Evolutionary conservation across 1,284 basidiomycete genomes (phyloP).

Genomic region (Ustilago nuda): DNA sequence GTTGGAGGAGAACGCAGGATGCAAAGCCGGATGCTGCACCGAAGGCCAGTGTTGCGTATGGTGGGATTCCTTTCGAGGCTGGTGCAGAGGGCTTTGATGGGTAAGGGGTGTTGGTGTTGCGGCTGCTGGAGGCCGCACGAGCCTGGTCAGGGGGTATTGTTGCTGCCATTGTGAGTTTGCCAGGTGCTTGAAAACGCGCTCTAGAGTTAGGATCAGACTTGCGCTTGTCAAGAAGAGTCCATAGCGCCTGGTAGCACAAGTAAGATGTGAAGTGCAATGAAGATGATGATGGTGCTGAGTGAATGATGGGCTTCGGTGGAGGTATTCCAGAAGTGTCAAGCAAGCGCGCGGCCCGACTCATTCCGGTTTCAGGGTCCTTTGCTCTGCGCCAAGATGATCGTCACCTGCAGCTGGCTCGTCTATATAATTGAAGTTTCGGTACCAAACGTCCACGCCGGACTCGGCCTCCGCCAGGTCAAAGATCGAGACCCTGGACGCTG

Average conservation of each 20-base stretch:
- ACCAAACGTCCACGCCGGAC: too few relatives aligned
- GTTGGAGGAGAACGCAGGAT: constrained; percentile 66
- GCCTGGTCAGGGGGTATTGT: constrained; percentile 2
- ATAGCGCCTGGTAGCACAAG: background rate
- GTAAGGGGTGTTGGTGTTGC: background rate
- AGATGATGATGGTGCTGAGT: background rate
- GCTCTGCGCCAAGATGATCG: constrained; percentile 20
- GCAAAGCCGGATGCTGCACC: constrained; percentile 64
- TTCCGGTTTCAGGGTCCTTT: constrained; percentile 28
- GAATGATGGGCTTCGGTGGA: constrained; percentile 7
- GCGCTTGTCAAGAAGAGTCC: background rate
- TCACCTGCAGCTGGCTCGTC: constrained; percentile 12
- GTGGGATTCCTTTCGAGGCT: constrained; percentile 35
- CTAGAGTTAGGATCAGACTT: background rate
- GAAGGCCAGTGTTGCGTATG: constrained; percentile 61
- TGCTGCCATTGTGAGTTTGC: background rate
- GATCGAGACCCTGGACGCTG: too few relatives aligned
- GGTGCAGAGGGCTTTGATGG: background rate
- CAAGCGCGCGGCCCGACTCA: constrained; percentile 21
- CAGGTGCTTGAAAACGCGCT: background rate
- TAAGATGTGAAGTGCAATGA: background rate
- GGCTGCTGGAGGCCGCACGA: constrained; percentile 6
- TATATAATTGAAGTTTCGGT: too few relatives aligned
- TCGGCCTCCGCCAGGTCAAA: too few relatives aligned
- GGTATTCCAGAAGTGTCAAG: constrained; percentile 10